Conservation (phyloP, 495 filamentous ascomycete species). For the Lophiostoma macrostomum region DNA sequence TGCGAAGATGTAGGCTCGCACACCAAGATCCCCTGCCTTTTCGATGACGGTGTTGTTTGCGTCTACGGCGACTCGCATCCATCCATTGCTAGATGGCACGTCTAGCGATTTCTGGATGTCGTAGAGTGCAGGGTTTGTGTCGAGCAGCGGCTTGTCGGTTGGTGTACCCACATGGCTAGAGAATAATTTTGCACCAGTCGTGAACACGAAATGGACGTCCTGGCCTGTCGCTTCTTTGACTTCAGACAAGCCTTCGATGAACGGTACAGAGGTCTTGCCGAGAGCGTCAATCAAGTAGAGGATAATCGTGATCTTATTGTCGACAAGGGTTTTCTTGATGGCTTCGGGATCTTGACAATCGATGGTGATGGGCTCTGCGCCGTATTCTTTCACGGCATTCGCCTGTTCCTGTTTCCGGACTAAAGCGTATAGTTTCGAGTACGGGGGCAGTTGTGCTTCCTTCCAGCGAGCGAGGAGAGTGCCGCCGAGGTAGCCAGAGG, state of each 20-base stretch:
- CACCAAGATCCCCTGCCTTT: constrained; percentile 38
- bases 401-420: constrained; percentile 47
- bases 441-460: constrained; percentile 40
- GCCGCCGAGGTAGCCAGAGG: constrained; percentile 53
- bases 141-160: constrained; percentile 41
- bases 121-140: constrained; percentile 46
- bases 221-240: constrained; percentile 43
- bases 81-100: constrained; percentile 15
- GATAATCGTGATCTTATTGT: constrained; percentile 47
- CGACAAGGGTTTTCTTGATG: constrained; percentile 40
- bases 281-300: constrained; percentile 44
- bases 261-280: constrained; percentile 12
- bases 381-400: constrained; percentile 44
- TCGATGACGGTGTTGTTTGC: constrained; percentile 45
- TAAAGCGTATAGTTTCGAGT: constrained; percentile 46
- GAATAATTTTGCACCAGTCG: constrained; percentile 43
- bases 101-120: constrained; percentile 39
- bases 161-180: constrained; percentile 40
- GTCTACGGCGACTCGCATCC: constrained; percentile 32
- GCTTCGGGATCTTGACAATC: constrained; percentile 37
- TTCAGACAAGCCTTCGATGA: constrained; percentile 46
- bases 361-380: constrained; percentile 43
- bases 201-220: constrained; percentile 33
- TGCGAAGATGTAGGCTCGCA: constrained; percentile 48
- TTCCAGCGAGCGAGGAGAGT: constrained; percentile 45